These are phyloP conservation scores for Melaleuca alternifolia DNA, from an alignment of 345 rosid species.

Conservation along the genomic window DNA sequence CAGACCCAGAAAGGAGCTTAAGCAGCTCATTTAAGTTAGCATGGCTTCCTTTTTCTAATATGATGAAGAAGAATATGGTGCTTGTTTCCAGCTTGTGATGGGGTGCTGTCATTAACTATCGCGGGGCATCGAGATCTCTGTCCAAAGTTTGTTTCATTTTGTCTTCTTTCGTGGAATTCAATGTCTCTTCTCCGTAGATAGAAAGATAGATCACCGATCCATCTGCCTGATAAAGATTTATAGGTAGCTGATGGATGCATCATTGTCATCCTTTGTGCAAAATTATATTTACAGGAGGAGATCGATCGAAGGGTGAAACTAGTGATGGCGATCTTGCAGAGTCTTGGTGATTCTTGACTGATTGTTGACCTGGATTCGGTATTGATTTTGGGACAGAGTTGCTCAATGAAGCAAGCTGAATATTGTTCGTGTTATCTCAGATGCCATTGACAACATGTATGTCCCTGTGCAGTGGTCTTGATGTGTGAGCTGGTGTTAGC, in stretches of 20 bases:
- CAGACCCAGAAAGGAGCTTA: conserved; percentile 1
- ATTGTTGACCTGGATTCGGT: not conserved
- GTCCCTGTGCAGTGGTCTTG: not conserved
- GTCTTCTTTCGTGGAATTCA: not conserved
- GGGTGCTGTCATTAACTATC: not conserved
- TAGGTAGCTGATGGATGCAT: not conserved
- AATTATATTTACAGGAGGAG: not conserved
- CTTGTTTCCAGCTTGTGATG: not conserved
- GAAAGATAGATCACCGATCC: not conserved
- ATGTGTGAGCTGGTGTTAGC: not conserved
- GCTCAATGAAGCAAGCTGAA: not conserved
- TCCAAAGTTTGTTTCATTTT: not conserved
- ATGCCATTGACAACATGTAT: not conserved
- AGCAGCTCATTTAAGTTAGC: conserved; percentile 3
- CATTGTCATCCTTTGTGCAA: not conserved
- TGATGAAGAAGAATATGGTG: not conserved
- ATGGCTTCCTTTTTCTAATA: not conserved
- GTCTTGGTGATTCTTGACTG: not conserved
- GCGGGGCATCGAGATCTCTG: not conserved
- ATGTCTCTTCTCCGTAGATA: not conserved
- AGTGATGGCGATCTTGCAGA: not conserved
- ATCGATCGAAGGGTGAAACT: not conserved
- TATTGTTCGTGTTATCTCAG: not conserved
- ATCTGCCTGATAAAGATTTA: not conserved
- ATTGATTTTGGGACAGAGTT: not conserved